Evolutionary conservation across 345 rosid genomes (phyloP).

Genomic region (Excoecaria cochinchinensis): DNA sequence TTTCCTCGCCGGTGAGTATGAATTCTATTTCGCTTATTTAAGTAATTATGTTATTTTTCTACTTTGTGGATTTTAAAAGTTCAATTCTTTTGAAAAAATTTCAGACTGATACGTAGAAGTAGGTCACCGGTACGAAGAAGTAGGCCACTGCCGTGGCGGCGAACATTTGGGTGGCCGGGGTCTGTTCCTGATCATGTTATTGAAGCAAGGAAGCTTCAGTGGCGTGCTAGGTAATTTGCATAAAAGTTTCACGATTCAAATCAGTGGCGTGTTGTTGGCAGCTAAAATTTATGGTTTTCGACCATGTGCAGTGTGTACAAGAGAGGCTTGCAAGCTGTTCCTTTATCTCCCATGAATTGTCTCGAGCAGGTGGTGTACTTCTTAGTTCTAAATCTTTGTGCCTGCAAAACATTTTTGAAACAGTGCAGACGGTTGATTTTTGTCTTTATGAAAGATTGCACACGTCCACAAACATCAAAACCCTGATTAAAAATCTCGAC

Average conservation of each 20-base stretch:
- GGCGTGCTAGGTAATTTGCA: constrained; percentile 66
- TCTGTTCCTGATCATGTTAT: constrained; percentile 43
- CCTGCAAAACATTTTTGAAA: no score
- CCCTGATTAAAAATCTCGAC: no score
- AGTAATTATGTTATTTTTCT: not conserved
- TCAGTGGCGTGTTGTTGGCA: not conserved
- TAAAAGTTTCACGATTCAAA: not conserved
- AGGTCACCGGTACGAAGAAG: constrained; percentile 39
- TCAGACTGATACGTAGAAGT: constrained; percentile 21
- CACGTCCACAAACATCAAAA: no score
- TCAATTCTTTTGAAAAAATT: not conserved
- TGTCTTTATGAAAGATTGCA: no score
- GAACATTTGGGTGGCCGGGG: constrained; percentile 63
- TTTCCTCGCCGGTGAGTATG: constrained; percentile 37
- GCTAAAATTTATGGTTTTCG: constrained; percentile 1
- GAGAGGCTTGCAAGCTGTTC: constrained; percentile 47
- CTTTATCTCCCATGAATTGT: constrained; percentile 32
- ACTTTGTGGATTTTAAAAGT: not conserved
- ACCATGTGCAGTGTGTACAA: constrained; percentile 48
- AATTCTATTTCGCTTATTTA: not conserved
- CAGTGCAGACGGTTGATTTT: no score
- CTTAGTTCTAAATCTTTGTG: not conserved
- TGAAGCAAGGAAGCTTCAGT: constrained; percentile 55
- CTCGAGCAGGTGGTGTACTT: constrained; percentile 34
- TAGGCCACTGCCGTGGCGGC: constrained; percentile 56